Evolutionary conservation across 257 asterid species (phyloP), one percentile per base, ranked within the genome.

Genomic region (Scutellaria minor): DNA sequence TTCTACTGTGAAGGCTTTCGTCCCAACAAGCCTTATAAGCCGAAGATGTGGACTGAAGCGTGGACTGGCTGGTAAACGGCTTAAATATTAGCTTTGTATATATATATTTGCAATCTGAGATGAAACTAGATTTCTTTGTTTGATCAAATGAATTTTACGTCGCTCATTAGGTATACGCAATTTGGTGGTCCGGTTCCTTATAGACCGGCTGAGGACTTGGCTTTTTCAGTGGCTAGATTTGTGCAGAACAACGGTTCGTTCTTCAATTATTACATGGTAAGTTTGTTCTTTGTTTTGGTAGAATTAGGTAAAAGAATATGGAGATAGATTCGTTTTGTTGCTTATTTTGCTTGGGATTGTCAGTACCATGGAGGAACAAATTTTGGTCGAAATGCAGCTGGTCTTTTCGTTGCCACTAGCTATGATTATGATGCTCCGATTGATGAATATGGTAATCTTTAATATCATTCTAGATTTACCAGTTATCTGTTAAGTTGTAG

Each of bases 351-450:
- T 31, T 31, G 37, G 37, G 37, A 31, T 31, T 31, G 55, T 6
- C 82, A 92, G 98, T 92, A 90, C 73, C 98, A 92, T 14, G 98
- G 97, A 52, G 98, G 97, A 58, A 93, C 98, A 7, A 93, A 93
- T 75, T 88, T 93, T 66, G 98, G 96, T 40, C 82, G 97, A 63
- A 82, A 86, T 59, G 79, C 92, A 46, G 79, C 96, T 66, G 98
- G 98, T 54, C 97, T 85, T 73, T 93, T 93, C 56, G 72, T 93
- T 13, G 84, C 98, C 70, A 88, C 98, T 45, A 90, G 93, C 91
- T 93, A 93, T 8, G 97, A 90, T 46, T 93, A 88, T 62, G 98
- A 93, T 79, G 97, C 97, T 79, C 98, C 97, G 6, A 60, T 93
- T 13, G 97, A 93, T 60, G 98, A 93, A 80, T 93, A 93, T 66